Conservation (phyloP, 192 early-diverging fungal genomes). For the Coemansia sp. region DNA sequence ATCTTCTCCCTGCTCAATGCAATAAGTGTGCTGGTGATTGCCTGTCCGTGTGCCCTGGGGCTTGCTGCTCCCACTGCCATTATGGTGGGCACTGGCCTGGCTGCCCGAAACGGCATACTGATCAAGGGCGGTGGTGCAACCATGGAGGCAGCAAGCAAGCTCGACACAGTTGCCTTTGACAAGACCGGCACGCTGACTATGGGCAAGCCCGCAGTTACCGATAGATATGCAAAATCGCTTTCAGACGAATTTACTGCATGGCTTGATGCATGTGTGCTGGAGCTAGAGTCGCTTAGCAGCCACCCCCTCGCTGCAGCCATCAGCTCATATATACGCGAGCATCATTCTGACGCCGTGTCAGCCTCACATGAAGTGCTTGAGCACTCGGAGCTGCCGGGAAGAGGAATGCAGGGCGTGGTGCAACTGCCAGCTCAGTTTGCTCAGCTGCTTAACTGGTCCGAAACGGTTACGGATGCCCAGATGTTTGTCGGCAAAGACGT, state of each 20-base stretch:
- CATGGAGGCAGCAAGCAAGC: slow-evolving; percentile 74
- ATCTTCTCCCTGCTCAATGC: slow-evolving; percentile 69
- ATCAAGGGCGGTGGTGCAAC: slow-evolving; percentile 90
- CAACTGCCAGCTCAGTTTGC: slow-evolving; percentile 18
- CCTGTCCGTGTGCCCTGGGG: slow-evolving; percentile 95
- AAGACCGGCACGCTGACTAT: slow-evolving; percentile 95
- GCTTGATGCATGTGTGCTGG: slow-evolving; percentile 56
- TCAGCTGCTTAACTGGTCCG: slow-evolving; percentile 28
- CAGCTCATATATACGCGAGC: slow-evolving; percentile 55
- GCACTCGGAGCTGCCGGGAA: slow-evolving; percentile 43
- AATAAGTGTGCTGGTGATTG: slow-evolving; percentile 90
- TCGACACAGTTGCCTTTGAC: slow-evolving; percentile 93
- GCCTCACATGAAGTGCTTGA: slow-evolving; percentile 19
- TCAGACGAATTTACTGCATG: slow-evolving; percentile 45
- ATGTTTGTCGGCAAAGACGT: slow-evolving; percentile 68
- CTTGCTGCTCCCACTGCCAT: slow-evolving; percentile 96
- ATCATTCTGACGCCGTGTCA: slow-evolving; percentile 18
- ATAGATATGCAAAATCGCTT: slow-evolving; percentile 16
- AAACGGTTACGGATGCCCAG: slow-evolving; percentile 10
- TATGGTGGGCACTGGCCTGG: slow-evolving; percentile 96
- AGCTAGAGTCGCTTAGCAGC: slow-evolving; percentile 78
- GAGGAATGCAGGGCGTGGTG: slow-evolving; percentile 41
- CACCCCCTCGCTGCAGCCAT: slow-evolving; percentile 83
- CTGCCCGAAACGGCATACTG: slow-evolving; percentile 86
- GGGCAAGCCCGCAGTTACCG: slow-evolving; percentile 66